phyloP scores from a whole-genome alignment of 1,284 basidiomycete genomes.

The Rhodotorula glutinis region DNA sequence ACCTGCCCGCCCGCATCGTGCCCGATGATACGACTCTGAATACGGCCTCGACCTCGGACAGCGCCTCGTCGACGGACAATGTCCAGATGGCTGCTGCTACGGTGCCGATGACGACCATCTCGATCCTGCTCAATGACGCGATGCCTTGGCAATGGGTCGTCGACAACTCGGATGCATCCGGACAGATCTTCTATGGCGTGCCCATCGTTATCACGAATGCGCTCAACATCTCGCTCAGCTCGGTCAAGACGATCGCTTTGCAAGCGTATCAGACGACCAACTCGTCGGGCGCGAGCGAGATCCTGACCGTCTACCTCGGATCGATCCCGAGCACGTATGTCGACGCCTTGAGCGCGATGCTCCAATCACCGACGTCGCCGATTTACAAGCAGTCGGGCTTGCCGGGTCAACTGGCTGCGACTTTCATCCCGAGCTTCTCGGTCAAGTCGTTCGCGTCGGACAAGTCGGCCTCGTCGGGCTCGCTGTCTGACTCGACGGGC shows the following conservation, averaged over 20 bases:
- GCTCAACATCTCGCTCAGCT: slow-evolving; percentile 24
- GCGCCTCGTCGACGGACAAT: background rate
- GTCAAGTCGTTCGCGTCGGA: slow-evolving; percentile 30
- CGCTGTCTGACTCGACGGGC: background rate
- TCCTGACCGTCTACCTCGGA: slow-evolving; percentile 40
- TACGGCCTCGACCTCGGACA: background rate
- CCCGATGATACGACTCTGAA: slow-evolving; percentile 5
- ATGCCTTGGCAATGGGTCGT: slow-evolving; percentile 42
- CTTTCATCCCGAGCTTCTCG: slow-evolving; percentile 36
- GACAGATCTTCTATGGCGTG: slow-evolving; percentile 42
- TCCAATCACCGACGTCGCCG: slow-evolving; percentile 29
- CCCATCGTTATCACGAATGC: slow-evolving; percentile 36
- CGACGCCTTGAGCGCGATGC: slow-evolving; percentile 37
- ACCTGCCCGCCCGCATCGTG: slow-evolving; percentile 33
- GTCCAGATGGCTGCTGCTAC: slow-evolving; percentile 3
- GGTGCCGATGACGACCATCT: slow-evolving; percentile 31
- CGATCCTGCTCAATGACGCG: slow-evolving; percentile 38
- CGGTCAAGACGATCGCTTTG: slow-evolving; percentile 36
- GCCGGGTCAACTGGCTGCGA: slow-evolving; percentile 33
- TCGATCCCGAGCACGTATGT: slow-evolving; percentile 34
- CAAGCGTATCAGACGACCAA: slow-evolving; percentile 39
- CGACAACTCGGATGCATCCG: slow-evolving; percentile 40
- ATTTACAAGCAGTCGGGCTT: slow-evolving; percentile 36
- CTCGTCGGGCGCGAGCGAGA: slow-evolving; percentile 22
- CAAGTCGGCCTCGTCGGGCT: slow-evolving; percentile 11